These are phyloP conservation scores for Calocera cornea DNA, from an alignment of 768 basidiomycete species.

Conservation along the genomic window DNA sequence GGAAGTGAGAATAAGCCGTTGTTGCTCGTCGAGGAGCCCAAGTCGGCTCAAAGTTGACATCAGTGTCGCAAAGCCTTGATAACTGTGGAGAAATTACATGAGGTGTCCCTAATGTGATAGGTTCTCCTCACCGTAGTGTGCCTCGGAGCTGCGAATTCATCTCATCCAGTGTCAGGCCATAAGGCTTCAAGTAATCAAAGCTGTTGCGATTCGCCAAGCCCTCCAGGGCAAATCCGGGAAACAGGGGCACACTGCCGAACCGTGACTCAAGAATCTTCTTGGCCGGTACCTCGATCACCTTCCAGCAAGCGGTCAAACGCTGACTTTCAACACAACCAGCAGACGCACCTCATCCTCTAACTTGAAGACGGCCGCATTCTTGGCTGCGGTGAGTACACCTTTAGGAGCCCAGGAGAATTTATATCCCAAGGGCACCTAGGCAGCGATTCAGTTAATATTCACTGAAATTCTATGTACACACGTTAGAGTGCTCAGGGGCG, in stretches of 20 bases:
- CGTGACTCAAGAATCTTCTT: conserved; percentile 39
- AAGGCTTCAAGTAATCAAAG: conserved; percentile 51
- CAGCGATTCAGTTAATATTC: not conserved
- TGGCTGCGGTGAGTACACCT: conserved; percentile 69
- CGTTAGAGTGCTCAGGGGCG: conserved; percentile 43
- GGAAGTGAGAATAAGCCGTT: not conserved
- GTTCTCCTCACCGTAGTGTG: conserved; percentile 49
- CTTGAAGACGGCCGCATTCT: conserved; percentile 57
- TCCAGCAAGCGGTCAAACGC: not conserved
- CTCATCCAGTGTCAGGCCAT: conserved; percentile 36
- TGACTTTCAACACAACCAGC: not conserved
- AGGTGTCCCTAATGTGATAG: not conserved
- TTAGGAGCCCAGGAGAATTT: conserved; percentile 90
- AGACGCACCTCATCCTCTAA: conserved; percentile 41
- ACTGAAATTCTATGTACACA: not conserved
- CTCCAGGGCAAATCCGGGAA: conserved; percentile 51
- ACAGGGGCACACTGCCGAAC: conserved; percentile 57
- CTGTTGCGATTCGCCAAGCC: conserved; percentile 81
- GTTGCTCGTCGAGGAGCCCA: conserved; percentile 44
- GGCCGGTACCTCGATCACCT: conserved; percentile 40
- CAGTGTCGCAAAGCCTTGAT: conserved; percentile 65
- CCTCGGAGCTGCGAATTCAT: conserved; percentile 66
- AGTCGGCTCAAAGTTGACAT: conserved; percentile 59
- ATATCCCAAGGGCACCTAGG: conserved; percentile 61
- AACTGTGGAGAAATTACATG: conserved; percentile 32